Base-by-base conservation (phyloP, 2,329 filamentous ascomycete genomes). In the Colletotrichum liaoningense region DNA sequence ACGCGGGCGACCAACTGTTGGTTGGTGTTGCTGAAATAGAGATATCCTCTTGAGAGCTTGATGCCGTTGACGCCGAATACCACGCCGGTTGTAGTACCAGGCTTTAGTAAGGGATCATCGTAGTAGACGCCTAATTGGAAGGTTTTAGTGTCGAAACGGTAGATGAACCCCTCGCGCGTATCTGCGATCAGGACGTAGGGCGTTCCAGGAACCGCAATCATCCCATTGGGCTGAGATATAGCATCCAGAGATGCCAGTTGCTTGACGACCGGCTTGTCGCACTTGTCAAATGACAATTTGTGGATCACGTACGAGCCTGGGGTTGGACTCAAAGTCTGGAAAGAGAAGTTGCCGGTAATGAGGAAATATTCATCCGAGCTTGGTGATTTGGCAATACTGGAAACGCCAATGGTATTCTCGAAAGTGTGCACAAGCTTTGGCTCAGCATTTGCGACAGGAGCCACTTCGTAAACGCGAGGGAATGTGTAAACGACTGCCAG, bases 1-100 rank as follows among this genome's bases (percentile, higher is more conserved):
- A 49, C 16, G 8, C 16, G 16, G 16, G 42, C 42, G 33, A 46
- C 24, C 30, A 35, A 16, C 28, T 60, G 57, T 35, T 60, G 57
- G 26, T 60, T 60, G 28, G 75, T 74, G 55, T 75, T 76, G 33
- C 74, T 77, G 33, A 77, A 72, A 71, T 79, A 79, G 16, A 79
- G 38, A 63, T 76, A 76, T 2, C 67, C 72, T 5, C 57, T 33
- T 30, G 64, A 33, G 26, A 75, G 59, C 30, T 75, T 66, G 57
- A 79, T 57, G 16, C 77, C 76, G 33, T 79, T 77, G 63, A 77
- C 69, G 3, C 76, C 77, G 7, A 77, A 56, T 56, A 56, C 54
- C 14, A 56, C 14, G 22, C 22, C 54, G 54, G 12, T 49, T 7
- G 19, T 49, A 19, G 42, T 49, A 19, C 42, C 19, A 49, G 42